Percentiles rank a stretch among this genome's conserved stretches.
These are phyloP conservation scores for Fusarium buxicola DNA, from an alignment of 2,329 filamentous ascomycete genomes.

Conservation along the genomic window DNA sequence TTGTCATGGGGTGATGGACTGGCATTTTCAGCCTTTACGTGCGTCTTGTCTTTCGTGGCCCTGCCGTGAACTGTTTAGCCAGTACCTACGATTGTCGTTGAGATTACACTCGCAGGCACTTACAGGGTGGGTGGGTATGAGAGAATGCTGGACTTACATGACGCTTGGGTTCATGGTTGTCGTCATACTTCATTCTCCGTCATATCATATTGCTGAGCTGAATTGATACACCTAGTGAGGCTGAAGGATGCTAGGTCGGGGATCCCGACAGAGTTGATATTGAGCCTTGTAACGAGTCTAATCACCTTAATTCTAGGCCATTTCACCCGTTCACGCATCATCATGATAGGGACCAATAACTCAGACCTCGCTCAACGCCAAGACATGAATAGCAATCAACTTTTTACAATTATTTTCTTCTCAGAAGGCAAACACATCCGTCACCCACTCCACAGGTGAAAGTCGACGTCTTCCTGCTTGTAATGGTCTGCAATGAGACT, in stretches of 20 bases:
- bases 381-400: conserved; percentile 27
- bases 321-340: conserved; percentile 22
- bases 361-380: conserved; percentile 34
- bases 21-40: conserved; percentile 2
- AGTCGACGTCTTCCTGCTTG: conserved; percentile 76
- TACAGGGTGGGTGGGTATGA: background rate
- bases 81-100: background rate
- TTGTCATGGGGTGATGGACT: background rate
- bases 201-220: background rate
- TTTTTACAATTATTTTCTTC: conserved; percentile 36
- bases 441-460: conserved; percentile 58
- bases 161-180: conserved; percentile 15
- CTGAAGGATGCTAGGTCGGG: conserved; percentile 7
- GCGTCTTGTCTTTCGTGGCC: conserved; percentile 11
- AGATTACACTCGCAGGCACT: background rate
- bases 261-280: conserved; percentile 16
- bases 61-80: too few species aligned
- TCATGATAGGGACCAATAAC: conserved; percentile 17
- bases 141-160: background rate
- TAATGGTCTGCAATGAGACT: conserved; percentile 81
- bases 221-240: conserved; percentile 3
- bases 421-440: conserved; percentile 23
- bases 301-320: conserved; percentile 19
- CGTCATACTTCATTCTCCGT: conserved; percentile 17
- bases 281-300: conserved; percentile 24